phyloP scores from a whole-genome alignment of 176 grass and related monocot species.

The Zea luxurians region DNA sequence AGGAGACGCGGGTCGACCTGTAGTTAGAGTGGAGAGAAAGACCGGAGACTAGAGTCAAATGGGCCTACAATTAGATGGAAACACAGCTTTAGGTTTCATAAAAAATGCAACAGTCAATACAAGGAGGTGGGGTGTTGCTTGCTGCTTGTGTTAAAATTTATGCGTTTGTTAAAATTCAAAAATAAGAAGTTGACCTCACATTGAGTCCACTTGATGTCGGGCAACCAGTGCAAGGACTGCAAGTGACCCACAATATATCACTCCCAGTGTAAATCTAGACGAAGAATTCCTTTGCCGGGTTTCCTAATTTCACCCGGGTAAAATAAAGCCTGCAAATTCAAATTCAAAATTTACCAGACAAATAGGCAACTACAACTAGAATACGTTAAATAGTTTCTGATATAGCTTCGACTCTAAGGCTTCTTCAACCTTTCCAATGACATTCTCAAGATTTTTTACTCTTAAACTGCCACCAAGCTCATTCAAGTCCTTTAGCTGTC shows the following conservation, averaged over 20 bases:
- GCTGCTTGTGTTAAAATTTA: constrained; percentile 16
- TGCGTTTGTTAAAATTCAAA: constrained; percentile 7
- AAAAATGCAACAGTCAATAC: too few species aligned
- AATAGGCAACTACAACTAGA: background rate
- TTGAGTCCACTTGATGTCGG: constrained; percentile 89
- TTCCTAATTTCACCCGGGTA: constrained; percentile 88
- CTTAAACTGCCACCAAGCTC: background rate
- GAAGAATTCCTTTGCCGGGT: constrained; percentile 79
- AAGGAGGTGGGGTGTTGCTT: too few species aligned
- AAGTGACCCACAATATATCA: constrained; percentile 94
- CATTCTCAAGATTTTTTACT: background rate
- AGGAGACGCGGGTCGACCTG: too few species aligned
- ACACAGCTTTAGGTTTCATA: too few species aligned
- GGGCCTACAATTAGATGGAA: too few species aligned
- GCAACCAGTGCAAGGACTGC: constrained; percentile 75
- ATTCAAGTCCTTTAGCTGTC: background rate
- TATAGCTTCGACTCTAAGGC: background rate
- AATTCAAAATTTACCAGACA: constrained; percentile 38
- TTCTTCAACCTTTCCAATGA: background rate
- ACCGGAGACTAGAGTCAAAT: too few species aligned
- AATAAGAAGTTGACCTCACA: constrained; percentile 48
- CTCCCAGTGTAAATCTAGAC: constrained; percentile 98
- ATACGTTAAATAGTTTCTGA: constrained; percentile 3
- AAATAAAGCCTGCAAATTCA: constrained; percentile 77
- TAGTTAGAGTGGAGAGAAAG: too few species aligned